Conservation (phyloP, 164 flowering plant genomes). For the Magnolia kwangsiensis region DNA sequence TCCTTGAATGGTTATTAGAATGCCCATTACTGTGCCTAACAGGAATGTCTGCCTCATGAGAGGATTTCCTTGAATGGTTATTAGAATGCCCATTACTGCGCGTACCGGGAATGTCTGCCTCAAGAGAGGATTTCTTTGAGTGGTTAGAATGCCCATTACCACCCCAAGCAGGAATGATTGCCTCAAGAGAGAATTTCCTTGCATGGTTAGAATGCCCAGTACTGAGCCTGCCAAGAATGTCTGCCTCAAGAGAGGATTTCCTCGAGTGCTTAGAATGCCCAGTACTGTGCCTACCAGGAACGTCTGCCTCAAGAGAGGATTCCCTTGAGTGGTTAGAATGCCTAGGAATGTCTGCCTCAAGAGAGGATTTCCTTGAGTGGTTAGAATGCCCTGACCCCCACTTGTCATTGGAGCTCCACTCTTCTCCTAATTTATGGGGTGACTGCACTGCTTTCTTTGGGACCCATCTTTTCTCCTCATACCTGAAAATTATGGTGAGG, state of each 20-base stretch:
- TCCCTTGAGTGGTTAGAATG: not conserved
- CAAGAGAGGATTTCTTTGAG: constrained; percentile 1
- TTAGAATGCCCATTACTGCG: not conserved
- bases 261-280: constrained; percentile 3
- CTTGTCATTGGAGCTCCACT: constrained; percentile 13
- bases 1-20: not conserved
- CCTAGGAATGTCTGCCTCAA: constrained; percentile 8
- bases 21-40: not conserved
- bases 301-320: constrained; percentile 5
- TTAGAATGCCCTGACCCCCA: constrained; percentile 4
- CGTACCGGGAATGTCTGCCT: constrained; percentile 6
- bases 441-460: constrained; percentile 22
- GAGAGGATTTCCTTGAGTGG: constrained; percentile 1
- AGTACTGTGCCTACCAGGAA: constrained; percentile 5
- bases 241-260: constrained; percentile 5
- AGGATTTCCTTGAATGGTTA: not conserved
- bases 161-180: constrained; percentile 3
- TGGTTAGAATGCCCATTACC: constrained; percentile 2
- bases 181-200: constrained; percentile 1
- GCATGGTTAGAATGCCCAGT: not conserved
- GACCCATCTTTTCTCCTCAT: constrained; percentile 49
- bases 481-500: constrained; percentile 27
- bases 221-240: constrained; percentile 7
- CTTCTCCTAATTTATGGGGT: constrained; percentile 18
- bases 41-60: constrained; percentile 8